Evolutionary conservation across 306 rosid genomes (phyloP).

Genomic region (Sindora glabra): DNA sequence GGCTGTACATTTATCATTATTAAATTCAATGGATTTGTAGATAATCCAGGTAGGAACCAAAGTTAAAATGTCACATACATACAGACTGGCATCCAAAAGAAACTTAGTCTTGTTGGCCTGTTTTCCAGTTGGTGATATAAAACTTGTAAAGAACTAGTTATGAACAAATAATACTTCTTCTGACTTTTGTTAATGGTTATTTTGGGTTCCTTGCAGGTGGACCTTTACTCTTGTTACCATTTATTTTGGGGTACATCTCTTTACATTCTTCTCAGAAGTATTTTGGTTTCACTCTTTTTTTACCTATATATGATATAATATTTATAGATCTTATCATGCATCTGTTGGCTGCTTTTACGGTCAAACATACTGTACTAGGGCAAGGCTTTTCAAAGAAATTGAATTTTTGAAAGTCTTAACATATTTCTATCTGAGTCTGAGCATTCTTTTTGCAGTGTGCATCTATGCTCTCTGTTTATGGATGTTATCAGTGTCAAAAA

Average conservation of each 20-base stretch:
- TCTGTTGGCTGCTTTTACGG: neutral
- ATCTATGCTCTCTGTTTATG: conserved; percentile 50
- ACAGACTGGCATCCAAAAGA: neutral
- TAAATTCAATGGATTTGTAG: neutral
- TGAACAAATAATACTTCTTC: neutral
- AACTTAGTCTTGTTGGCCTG: neutral
- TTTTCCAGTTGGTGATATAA: neutral
- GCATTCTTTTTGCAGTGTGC: conserved; percentile 49
- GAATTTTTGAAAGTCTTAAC: neutral
- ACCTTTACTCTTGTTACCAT: conserved; percentile 62
- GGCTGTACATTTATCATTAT: too few relatives aligned
- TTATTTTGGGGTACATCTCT: conserved; percentile 60
- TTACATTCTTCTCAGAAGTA: conserved; percentile 10
- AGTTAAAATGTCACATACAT: neutral
- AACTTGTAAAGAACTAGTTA: too few relatives aligned
- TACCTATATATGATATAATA: neutral
- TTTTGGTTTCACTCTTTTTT: neutral
- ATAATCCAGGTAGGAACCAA: neutral
- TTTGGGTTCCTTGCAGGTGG: conserved; percentile 57
- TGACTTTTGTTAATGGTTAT: conserved; percentile 11
- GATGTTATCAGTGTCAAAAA: conserved; percentile 40
- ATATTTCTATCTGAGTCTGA: conserved; percentile 3
- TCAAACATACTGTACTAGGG: neutral
- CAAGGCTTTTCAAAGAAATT: neutral
- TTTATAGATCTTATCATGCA: neutral